Evolutionary conservation across 805 yeast genomes (phyloP), one percentile per base, ranked within the genome.

Genomic region (Komagataella mondaviorum): DNA sequence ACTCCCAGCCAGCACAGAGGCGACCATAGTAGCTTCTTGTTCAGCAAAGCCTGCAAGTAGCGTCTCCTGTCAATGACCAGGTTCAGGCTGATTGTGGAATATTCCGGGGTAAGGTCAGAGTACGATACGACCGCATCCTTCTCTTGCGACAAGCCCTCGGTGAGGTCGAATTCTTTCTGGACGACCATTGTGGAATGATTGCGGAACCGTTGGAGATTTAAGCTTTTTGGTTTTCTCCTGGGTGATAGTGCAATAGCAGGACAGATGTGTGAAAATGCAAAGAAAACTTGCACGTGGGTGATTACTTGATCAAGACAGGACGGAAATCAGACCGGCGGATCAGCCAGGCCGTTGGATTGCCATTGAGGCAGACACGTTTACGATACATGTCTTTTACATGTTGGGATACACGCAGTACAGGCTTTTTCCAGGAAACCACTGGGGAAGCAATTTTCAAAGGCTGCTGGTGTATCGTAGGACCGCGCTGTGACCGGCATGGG

Each of bases 51-150:
- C 59, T 78, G 83, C 45, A 69, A 61, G 55, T 68, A 71, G 22
- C 75, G 60, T 52, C 77, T 67, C 56, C 72, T 78, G 61, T 85
- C 93, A 52, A 85, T 79, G 30, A 83, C 78, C 53, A 85, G 64
- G 52, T 78, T 80, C 51, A 82, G 60, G 1, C 83, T 77, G 8
- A 85, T 85, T 47, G 77, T 76, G 1, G 83, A 71, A 45, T 72
- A 70, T 30, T 75, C 78, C 1, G 90, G 90, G 6, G 68, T 69
- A 49, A 86, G 68, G 2, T 65, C 62, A 0, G 76, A 59, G 44
- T 78, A 68, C 48, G 64, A 67, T 44, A 85, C 76, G 1, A 76
- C 76, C 8, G 88, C 71, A 14, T 79, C 75, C 0, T 72, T 73
- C 43, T 71, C 67, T 0, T 59, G 64, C 53, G 80, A 76, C 51